Evolutionary conservation across 192 early-diverging fungal genomes (phyloP).

Genomic region (Rhizoclosmatium sp.): DNA sequence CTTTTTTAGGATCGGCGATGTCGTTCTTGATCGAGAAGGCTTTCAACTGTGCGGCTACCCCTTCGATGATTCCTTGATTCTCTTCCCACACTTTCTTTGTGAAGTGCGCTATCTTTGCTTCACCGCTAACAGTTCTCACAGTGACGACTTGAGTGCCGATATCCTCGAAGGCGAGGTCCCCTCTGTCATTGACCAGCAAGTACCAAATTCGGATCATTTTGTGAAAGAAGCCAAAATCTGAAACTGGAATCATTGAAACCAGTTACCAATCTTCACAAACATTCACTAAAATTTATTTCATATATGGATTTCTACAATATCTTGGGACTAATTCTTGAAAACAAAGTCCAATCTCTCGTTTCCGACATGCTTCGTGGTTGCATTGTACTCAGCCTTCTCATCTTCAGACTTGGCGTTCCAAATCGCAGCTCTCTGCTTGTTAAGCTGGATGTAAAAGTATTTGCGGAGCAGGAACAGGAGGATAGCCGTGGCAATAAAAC

Average conservation of each 20-base stretch:
- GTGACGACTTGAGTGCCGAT: too few relatives aligned
- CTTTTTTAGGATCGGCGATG: background rate
- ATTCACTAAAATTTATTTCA: too few relatives aligned
- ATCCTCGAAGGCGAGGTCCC: background rate
- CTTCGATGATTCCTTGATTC: background rate
- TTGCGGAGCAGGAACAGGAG: background rate
- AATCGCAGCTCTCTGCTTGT: background rate
- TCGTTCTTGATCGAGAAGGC: background rate
- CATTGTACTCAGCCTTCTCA: conserved; percentile 57
- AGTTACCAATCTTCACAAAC: too few relatives aligned
- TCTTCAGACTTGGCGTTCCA: conserved; percentile 4
- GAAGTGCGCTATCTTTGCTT: background rate
- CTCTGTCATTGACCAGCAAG: conserved; percentile 9
- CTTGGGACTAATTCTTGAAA: conserved; percentile 4
- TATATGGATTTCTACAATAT: too few relatives aligned
- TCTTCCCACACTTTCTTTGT: conserved; percentile 4
- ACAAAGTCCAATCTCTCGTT: conserved; percentile 61
- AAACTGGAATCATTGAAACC: too few relatives aligned
- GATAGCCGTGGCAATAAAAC: background rate
- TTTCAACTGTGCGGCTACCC: background rate
- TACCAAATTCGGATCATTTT: conserved; percentile 27
- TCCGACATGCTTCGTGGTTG: conserved; percentile 59
- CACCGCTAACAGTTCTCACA: too few relatives aligned
- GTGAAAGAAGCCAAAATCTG: background rate
- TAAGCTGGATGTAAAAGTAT: background rate